These are phyloP conservation scores for Boletus smithii DNA, from an alignment of 1,284 basidiomycete species.

Conservation along the genomic window DNA sequence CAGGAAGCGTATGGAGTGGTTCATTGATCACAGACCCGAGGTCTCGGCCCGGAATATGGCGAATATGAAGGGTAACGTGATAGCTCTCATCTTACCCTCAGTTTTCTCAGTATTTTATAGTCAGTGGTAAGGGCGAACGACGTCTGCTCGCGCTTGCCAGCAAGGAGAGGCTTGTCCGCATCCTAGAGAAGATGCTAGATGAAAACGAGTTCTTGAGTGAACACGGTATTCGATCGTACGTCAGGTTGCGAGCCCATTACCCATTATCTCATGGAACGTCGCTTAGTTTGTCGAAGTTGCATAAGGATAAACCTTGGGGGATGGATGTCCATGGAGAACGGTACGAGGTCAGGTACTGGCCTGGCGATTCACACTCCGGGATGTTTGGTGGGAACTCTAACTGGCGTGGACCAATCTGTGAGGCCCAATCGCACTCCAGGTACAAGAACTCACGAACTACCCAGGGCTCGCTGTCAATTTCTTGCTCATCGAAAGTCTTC, in stretches of 20 bases:
- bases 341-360: conserved; percentile 96
- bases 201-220: conserved; percentile 95
- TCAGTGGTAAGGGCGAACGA: conserved; percentile 80
- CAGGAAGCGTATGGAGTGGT: conserved; percentile 99
- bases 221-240: conserved; percentile 88
- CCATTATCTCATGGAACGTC: conserved; percentile 1
- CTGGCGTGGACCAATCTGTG: conserved; percentile 87
- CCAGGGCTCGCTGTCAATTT: conserved; percentile 92
- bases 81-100: conserved; percentile 1
- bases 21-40: conserved; percentile 88
- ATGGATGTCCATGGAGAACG: conserved; percentile 91
- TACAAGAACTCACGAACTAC: background rate
- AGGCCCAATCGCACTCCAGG: conserved; percentile 19
- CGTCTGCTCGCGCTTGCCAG: conserved; percentile 86
- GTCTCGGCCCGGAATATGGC: conserved; percentile 91
- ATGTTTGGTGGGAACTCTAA: conserved; percentile 99
- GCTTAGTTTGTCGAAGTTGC: conserved; percentile 76
- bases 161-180: conserved; percentile 85
- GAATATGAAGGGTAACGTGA: conserved; percentile 80
- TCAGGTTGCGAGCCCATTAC: background rate
- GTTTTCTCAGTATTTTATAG: conserved; percentile 37
- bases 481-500: conserved; percentile 88
- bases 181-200: conserved; percentile 95
- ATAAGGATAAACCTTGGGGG: conserved; percentile 91
- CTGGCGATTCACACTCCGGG: conserved; percentile 91